Base-by-base conservation (phyloP, 768 basidiomycete genomes). In the Mycena pura region DNA sequence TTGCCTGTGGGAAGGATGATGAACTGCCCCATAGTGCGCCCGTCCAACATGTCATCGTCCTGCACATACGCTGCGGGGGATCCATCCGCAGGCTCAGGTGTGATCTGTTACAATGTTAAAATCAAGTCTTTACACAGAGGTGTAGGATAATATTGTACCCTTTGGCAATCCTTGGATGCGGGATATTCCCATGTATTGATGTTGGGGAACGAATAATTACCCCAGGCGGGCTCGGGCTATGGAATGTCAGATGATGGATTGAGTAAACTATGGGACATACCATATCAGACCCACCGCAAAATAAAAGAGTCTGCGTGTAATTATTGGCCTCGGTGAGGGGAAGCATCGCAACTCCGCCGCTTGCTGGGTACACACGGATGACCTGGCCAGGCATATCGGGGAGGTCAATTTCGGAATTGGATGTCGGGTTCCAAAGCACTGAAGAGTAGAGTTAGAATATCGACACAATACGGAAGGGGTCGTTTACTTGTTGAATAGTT, bases 21-120 rank as follows among this genome's bases (percentile, higher is more conserved):
- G 72, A 96, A 94, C 70, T 94, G 92, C 9, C 95, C 93, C 95
- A 98, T 98, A 27, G 91, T 92, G 25, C 94, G 84, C 0, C 88
- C 86, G 59, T 87, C 81, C 9, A 85, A 77, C 82, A 95, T 86
- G 62, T 86, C 74, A 64, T 96, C 94, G 56, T 94, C 93, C 65
- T 90, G 82, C 6, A 78, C 74, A 70, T 92, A 93, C 1, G 65
- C 73, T 0, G 88, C 80, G 0, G 78, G 32, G 2, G 87, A 86
- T 6, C 89, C 89, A 54, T 90, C 88, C 6, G 72, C 71, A 46
- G 92, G 92, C 71, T 96, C 94, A 1, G 96, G 95, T 0, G 90
- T 93, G 67, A 98, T 89, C 14, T 90, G 83, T 59, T n/a, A n/a
- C n/a, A n/a, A n/a, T n/a, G n/a, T n/a, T n/a, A n/a, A n/a, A n/a